phyloP scores from a whole-genome alignment of 2,329 filamentous ascomycete species.

The Esteya vermicola region DNA sequence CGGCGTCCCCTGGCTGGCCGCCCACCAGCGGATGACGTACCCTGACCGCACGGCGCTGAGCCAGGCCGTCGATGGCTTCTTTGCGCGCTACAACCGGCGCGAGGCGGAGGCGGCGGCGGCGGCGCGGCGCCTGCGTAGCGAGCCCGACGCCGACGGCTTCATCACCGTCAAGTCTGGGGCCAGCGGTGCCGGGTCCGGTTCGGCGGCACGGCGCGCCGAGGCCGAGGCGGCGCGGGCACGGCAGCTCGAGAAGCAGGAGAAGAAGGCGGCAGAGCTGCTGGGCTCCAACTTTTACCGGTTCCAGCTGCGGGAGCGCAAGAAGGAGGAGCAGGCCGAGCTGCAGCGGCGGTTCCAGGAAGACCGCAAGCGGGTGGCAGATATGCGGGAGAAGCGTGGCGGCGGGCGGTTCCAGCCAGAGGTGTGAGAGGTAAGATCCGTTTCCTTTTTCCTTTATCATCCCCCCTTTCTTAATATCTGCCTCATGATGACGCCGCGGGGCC shows the following conservation, averaged over 20 bases:
- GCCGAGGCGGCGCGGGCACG: conserved; percentile 43
- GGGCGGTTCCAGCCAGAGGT: conserved; percentile 40
- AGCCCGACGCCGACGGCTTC: conserved; percentile 91
- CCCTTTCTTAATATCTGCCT: neutral
- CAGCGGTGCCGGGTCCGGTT: conserved; percentile 61
- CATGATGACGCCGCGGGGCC: conserved; percentile 25
- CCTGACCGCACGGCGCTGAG: conserved; percentile 56
- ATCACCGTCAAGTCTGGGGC: conserved; percentile 80
- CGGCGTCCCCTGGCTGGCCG: conserved; percentile 42
- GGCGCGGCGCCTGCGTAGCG: conserved; percentile 53
- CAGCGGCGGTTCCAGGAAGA: conserved; percentile 65
- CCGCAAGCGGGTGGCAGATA: conserved; percentile 52
- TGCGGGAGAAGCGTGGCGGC: conserved; percentile 54
- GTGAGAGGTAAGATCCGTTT: conserved; percentile 10
- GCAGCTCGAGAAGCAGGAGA: conserved; percentile 48
- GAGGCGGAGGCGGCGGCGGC: conserved; percentile 49
- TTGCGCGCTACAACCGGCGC: conserved; percentile 63
- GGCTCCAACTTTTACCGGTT: conserved; percentile 76
- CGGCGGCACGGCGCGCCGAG: conserved; percentile 61
- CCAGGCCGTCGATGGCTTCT: conserved; percentile 67
- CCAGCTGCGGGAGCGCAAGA: conserved; percentile 66
- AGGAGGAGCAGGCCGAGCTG: conserved; percentile 57
- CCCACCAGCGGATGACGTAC: conserved; percentile 58
- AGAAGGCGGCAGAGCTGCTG: conserved; percentile 44
- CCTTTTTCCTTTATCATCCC: too few species aligned